Base-by-base conservation (phyloP, 306 rosid species). In the Malus fusca region DNA sequence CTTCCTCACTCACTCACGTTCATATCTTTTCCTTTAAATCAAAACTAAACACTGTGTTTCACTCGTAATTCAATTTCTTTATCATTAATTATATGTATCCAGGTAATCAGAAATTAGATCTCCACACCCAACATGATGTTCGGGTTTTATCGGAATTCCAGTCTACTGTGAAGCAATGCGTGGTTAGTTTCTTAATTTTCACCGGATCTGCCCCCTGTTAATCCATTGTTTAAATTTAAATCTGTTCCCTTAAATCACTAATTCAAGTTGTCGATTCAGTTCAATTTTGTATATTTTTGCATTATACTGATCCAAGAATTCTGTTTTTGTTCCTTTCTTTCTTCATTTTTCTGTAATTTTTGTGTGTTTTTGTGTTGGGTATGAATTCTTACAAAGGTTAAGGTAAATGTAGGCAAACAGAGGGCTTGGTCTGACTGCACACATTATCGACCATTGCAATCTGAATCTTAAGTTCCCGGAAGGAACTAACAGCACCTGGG, bases 401-500 rank as follows among this genome's bases (percentile, higher is more conserved):
- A 71, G 75, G 28, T 82, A 72, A 69, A 68, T 85, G 81, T 82
- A 95, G 99, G 96, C 90, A 70, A 92, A 90, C 77, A 89, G 96
- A 82, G 99, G 99, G 79, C 90, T 95, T 71, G 99, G 99, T 75
- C 97, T 95, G 81, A 92, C 97, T 22, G 96, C 99, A 43, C 86
- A 90, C 59, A 75, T 89, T 37, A 75, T 86, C 35, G 99, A 95
- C 74, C 96, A 92, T 66, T 95, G 99, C 82, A 92, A 88, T 17
- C 71, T 95, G 85, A 59, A 88, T 43, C 93, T 95, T 70, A 90
- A 89, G 82, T 95, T 88, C 73, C 97, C 98, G 0, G 75, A 90
- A 75, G 97, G 92, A 79, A 95, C 98, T 67, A 95, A 92, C 88
- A 95, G 98, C 83, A 89, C 97, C 61, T 95, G 98, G 98, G 98